Base-by-base conservation (phyloP, 1,284 basidiomycete genomes). In the Apiotrichum porosum region DNA sequence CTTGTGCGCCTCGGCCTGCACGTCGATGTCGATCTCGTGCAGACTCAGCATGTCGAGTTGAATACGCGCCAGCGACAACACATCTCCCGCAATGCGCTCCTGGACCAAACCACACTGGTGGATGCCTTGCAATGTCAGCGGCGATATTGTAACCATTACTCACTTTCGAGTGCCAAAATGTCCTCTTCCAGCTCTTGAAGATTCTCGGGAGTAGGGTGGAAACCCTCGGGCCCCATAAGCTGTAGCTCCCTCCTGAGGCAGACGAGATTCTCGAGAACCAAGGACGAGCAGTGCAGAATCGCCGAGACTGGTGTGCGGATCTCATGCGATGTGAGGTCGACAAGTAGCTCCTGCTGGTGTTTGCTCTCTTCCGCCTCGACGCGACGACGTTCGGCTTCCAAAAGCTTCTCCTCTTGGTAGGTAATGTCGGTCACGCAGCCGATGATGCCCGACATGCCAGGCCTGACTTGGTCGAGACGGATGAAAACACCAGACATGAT, bases 61-160 rank as follows among this genome's bases (percentile, higher is more conserved):
- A 30, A 75, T 68, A 23, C 72, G 56, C 3, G 72, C 72, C 9
- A 75, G 55, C 0, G 72, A 72, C 3, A 75, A 60, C 3, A 75
- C 66, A 32, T 76, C 74, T 39, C 71, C 71, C 3, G 73, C 72
- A 31, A 76, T 75, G 8, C 73, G 68, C 45, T 74, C 72, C 54
- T 75, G 74, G 1, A 71, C 66, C 15, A 74, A 62, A 26, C 74
- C 73, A 49, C 72, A 72, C 46, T 66, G 65, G 43, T 56, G 53
- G 43, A 63, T 63, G 38, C 57, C 58, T 60, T 19, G 3, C 9
- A 6, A 9, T n/a, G 42, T 47, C 26, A 54, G 43, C 21, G 12
- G 2, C 30, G 17, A 2, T n/a, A 4, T n/a, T 3, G 24, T 2
- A 26, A 2, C 3, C 12, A 24, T n/a, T 43, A 47, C 50, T 44